Evolutionary conservation across 805 yeast genomes (phyloP).

Genomic region (Yarrowia osloensis): DNA sequence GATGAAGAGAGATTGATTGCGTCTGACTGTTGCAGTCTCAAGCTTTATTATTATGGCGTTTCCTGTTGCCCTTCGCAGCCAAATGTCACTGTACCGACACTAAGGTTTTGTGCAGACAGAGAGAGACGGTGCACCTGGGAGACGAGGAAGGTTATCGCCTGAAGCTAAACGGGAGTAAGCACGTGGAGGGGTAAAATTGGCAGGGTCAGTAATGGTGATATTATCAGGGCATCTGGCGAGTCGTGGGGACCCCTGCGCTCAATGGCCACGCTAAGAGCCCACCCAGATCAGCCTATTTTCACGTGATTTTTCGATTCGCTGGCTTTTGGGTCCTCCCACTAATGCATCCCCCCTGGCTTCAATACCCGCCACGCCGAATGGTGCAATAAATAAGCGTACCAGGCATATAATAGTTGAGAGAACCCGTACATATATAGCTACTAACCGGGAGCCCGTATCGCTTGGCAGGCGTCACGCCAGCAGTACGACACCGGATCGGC

Average conservation of each 20-base stretch:
- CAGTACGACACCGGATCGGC: not conserved
- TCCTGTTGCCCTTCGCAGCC: constrained; percentile 4
- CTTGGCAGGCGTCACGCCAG: not conserved
- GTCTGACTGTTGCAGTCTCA: not conserved
- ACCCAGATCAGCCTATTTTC: not conserved
- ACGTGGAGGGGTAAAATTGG: constrained; percentile 23
- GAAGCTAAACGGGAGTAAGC: constrained; percentile 8
- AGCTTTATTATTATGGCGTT: constrained; percentile 11
- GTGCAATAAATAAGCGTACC: constrained; percentile 6
- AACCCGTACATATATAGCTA: not conserved
- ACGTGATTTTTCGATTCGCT: not conserved
- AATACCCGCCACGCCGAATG: constrained; percentile 7
- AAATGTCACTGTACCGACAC: not conserved
- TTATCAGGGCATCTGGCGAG: not conserved
- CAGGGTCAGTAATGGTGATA: not conserved
- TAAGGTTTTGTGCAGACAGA: not conserved
- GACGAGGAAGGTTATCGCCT: constrained; percentile 17
- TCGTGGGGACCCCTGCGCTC: not conserved
- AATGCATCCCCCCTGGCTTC: not conserved
- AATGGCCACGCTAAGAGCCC: not conserved
- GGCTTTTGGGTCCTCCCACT: no score
- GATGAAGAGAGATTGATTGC: not conserved
- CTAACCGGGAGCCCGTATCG: not conserved
- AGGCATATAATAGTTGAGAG: constrained; percentile 4
- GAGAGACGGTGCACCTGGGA: not conserved